Percentiles rank a stretch among this genome's conserved stretches.
These are phyloP conservation scores for Kwoniella heveanensis DNA, from an alignment of 768 basidiomycete species.

Conservation along the genomic window DNA sequence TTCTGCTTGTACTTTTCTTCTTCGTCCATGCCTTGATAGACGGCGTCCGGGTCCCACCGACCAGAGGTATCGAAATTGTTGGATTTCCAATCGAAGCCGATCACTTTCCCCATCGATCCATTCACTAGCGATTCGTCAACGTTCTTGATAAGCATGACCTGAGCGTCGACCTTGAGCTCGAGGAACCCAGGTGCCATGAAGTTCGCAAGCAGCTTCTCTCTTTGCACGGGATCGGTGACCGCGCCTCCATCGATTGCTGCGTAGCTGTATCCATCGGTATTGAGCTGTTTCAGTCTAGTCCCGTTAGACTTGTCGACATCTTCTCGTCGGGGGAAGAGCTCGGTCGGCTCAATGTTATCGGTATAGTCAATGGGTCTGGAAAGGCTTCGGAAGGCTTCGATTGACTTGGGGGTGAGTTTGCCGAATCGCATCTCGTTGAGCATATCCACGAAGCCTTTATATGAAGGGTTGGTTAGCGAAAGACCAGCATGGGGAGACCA, in stretches of 20 bases:
- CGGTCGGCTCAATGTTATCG: constrained; percentile 84
- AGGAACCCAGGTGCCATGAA: constrained; percentile 82
- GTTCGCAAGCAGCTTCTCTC: constrained; percentile 78
- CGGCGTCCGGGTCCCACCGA: constrained; percentile 55
- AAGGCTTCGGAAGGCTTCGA: constrained; percentile 70
- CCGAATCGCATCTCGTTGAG: constrained; percentile 98
- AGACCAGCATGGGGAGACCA: background rate
- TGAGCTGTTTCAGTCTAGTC: constrained; percentile 66
- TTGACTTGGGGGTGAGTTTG: constrained; percentile 65
- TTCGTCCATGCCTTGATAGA: constrained; percentile 49
- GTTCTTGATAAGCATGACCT: constrained; percentile 97
- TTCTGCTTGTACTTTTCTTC: constrained; percentile 56
- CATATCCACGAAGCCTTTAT: constrained; percentile 86
- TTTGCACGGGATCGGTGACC: constrained; percentile 64
- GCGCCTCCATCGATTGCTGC: constrained; percentile 67
- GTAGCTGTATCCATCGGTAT: constrained; percentile 63
- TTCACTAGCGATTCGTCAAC: constrained; percentile 87
- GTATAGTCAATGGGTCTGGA: constrained; percentile 70
- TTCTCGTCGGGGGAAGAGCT: constrained; percentile 90
- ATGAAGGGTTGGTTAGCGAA: background rate
- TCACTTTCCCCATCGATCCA: constrained; percentile 84
- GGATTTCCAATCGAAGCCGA: constrained; percentile 63
- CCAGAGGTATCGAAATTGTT: constrained; percentile 44
- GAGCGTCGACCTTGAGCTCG: constrained; percentile 74
- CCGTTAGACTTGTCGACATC: constrained; percentile 86